A percentile compares a stretch with the other conserved stretches of the same genome.
Conservation (phyloP, 2,329 filamentous ascomycete genomes). For the Fusarium multiceps region DNA sequence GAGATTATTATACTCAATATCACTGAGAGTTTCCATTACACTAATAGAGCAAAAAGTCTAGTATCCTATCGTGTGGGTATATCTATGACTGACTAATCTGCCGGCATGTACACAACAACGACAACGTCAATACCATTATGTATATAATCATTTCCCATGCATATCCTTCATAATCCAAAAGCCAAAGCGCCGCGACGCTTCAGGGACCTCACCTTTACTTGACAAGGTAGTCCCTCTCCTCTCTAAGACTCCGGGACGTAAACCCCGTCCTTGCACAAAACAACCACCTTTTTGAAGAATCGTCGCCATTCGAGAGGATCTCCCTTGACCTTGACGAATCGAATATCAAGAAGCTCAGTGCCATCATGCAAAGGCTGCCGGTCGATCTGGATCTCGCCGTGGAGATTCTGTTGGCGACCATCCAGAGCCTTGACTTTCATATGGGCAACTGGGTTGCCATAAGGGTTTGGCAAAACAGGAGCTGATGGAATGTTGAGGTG, state of each 20-base stretch:
- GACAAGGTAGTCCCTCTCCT: constrained; percentile 35
- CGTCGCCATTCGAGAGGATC: constrained; percentile 96
- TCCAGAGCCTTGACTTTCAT: constrained; percentile 82
- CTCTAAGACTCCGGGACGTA: constrained; percentile 62
- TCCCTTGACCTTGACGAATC: constrained; percentile 94
- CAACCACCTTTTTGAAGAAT: constrained; percentile 95
- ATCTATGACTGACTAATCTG: background rate
- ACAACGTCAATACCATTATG: constrained; percentile 1
- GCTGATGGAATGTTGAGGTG: constrained; percentile 84
- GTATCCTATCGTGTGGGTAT: background rate
- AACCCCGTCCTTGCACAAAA: constrained; percentile 87
- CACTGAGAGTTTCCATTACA: background rate
- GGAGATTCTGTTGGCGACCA: constrained; percentile 75
- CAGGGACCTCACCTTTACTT: constrained; percentile 2
- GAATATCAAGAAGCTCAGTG: constrained; percentile 79
- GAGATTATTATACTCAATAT: background rate
- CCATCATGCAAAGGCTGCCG: constrained; percentile 67
- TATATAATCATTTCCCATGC: constrained; percentile 2
- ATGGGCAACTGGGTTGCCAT: constrained; percentile 67
- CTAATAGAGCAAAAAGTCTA: background rate
- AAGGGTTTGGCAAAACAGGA: constrained; percentile 57
- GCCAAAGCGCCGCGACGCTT: background rate
- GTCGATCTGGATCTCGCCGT: constrained; percentile 81
- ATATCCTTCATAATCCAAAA: constrained; percentile 10
- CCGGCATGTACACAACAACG: background rate